Evolutionary conservation across 2,329 filamentous ascomycete genomes (phyloP), one percentile per base, ranked within the genome.

Genomic region (Nothopassalora personata): DNA sequence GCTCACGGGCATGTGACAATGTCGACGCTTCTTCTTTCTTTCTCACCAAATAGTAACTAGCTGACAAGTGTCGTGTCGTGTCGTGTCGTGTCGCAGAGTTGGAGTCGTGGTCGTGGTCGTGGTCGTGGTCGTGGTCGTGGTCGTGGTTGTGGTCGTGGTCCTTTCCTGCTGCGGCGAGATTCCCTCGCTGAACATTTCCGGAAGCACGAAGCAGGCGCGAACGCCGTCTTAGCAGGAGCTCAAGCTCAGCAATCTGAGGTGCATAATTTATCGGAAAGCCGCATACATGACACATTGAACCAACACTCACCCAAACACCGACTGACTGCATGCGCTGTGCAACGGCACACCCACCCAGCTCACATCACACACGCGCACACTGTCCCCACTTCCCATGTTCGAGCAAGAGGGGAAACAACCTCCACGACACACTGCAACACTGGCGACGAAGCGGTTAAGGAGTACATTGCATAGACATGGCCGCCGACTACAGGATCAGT

Each of bases 401-500:
- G 27, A 19, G 43, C 8, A 9, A 28, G 45, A 56, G 28, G 53
- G n/a, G 19, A 27, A 36, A 8, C 18, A 2, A 11, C 23, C 7
- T 23, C 27, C 6, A 49, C 39, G n/a, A 34, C 33, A 8, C 11
- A 54, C n/a, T 9, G 45, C 43, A n/a, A 55, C 36, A 33, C 43
- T 27, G 28, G 27, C 43, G 23, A 46, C 33, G 36, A 27, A 11
- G 39, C 19, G 36, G 13, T 6, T 30, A 31, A 51, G 47, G 27
- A 51, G 2, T 2, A 18, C 49, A 30, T 3, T 33, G 3, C 49
- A 56, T 47, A 53, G 48, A 33, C 56, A 76, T 75, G 74, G 71
- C 72, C 63, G 66, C 68, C 66, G 71, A 77, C 64, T 71, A 70
- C 65, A 64, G 74, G 71, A 69, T 75, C 47, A 39, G 71, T 70